These are phyloP conservation scores for Chaetoceros tenuissimus DNA, from an alignment of 108 stramenopile species.

Conservation along the genomic window DNA sequence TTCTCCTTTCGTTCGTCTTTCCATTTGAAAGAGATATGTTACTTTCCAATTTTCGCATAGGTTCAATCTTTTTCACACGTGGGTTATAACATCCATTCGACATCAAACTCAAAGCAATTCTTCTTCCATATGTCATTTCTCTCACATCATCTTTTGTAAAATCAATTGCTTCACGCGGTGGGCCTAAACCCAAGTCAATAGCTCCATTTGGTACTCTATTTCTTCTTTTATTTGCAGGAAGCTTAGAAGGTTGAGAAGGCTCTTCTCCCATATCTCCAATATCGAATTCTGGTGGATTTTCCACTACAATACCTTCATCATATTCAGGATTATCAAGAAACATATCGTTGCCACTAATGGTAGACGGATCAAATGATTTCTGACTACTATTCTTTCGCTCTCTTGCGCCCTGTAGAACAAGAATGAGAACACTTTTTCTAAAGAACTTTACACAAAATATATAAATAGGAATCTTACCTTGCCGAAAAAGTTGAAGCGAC, in stretches of 20 bases:
- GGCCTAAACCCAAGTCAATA: not conserved
- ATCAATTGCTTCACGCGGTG: not conserved
- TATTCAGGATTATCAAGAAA: too few species aligned
- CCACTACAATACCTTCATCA: too few species aligned
- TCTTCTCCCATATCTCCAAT: too few species aligned
- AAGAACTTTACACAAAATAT: not conserved
- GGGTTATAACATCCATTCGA: not conserved
- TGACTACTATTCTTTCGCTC: too few species aligned
- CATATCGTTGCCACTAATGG: too few species aligned
- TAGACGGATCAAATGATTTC: too few species aligned
- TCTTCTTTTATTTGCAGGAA: too few species aligned
- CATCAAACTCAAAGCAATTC: not conserved
- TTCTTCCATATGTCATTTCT: not conserved
- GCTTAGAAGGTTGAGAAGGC: too few species aligned
- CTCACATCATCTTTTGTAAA: not conserved
- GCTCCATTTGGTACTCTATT: too few species aligned
- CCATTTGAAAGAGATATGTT: not conserved
- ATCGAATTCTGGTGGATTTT: too few species aligned
- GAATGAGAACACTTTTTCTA: too few species aligned
- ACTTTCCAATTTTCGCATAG: not conserved
- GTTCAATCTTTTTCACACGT: not conserved
- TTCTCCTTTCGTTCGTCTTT: not conserved
- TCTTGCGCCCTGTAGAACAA: too few species aligned
- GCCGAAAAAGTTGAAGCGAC: not conserved
- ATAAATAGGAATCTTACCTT: not conserved